These are phyloP conservation scores for Incumbomyces delicatus DNA, from an alignment of 2,329 filamentous ascomycete species.

Conservation along the genomic window DNA sequence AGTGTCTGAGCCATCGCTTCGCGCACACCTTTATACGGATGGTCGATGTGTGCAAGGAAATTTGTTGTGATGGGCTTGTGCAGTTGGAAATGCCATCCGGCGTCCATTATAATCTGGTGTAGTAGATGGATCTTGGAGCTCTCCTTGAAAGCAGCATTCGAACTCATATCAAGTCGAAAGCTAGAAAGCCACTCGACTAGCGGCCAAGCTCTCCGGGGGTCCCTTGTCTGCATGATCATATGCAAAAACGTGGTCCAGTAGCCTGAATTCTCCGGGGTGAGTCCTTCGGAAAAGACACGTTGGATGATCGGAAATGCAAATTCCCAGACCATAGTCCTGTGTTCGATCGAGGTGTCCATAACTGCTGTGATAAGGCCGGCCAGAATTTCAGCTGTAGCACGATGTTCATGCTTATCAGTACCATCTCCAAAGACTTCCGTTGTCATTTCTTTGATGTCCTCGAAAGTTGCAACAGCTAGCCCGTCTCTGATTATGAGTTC, in stretches of 20 bases:
- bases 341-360: conserved; percentile 63
- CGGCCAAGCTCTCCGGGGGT: conserved; percentile 78
- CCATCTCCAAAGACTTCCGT: conserved; percentile 77
- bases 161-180: conserved; percentile 86
- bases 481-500: conserved; percentile 73
- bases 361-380: conserved; percentile 75
- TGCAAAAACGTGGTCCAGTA: conserved; percentile 96
- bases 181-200: conserved; percentile 71
- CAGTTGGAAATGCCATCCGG: conserved; percentile 91
- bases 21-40: conserved; percentile 94
- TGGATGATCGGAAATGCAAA: conserved; percentile 85
- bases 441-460: conserved; percentile 77
- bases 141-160: conserved; percentile 97
- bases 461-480: conserved; percentile 65
- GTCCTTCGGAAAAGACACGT: conserved; percentile 74
- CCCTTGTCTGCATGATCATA: conserved; percentile 75
- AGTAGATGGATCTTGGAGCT: conserved; percentile 90
- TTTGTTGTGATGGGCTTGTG: conserved; percentile 81
- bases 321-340: conserved; percentile 69
- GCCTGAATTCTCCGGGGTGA: conserved; percentile 86
- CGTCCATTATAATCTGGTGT: conserved; percentile 76
- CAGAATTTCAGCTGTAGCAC: conserved; percentile 87
- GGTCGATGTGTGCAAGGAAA: conserved; percentile 84
- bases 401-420: conserved; percentile 93
- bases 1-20: conserved; percentile 89